Evolutionary conservation across 192 early-diverging fungal species (phyloP).

Genomic region (Diversispora eburnea): DNA sequence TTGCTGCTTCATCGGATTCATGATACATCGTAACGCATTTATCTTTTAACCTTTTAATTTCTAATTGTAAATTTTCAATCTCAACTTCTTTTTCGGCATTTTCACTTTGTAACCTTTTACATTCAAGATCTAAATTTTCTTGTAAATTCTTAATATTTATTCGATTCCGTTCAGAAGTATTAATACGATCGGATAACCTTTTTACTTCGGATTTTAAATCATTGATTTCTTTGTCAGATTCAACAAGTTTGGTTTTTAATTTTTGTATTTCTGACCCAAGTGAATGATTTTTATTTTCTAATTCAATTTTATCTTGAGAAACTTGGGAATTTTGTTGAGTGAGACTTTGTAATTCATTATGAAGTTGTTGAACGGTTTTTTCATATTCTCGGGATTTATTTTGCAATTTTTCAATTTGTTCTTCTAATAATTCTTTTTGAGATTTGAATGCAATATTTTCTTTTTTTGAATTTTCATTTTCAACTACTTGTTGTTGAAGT

Average conservation of each 20-base stretch:
- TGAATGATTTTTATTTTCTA: not conserved
- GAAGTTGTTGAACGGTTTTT: not conserved
- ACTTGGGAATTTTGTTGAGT: not conserved
- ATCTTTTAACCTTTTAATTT: not conserved
- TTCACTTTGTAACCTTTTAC: not conserved
- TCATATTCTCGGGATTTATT: not conserved
- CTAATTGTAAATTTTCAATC: not conserved
- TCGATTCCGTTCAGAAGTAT: not conserved
- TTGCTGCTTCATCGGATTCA: not conserved
- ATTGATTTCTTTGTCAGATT: not conserved
- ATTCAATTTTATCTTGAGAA: not conserved
- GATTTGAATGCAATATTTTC: not conserved
- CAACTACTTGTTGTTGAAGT: not conserved
- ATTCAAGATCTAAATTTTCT: not conserved
- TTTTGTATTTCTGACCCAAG: not conserved
- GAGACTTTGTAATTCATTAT: not conserved
- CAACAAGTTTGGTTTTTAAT: not conserved
- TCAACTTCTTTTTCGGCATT: not conserved
- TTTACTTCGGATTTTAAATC: not conserved
- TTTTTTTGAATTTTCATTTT: not conserved
- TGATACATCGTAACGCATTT: not conserved
- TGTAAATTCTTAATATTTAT: not conserved
- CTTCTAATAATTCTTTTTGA: not conserved
- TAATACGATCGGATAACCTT: not conserved
- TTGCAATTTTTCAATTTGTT: not conserved